Evolutionary conservation across 2,329 filamentous ascomycete genomes (phyloP).

Genomic region (Neofusicoccum cordaticola): DNA sequence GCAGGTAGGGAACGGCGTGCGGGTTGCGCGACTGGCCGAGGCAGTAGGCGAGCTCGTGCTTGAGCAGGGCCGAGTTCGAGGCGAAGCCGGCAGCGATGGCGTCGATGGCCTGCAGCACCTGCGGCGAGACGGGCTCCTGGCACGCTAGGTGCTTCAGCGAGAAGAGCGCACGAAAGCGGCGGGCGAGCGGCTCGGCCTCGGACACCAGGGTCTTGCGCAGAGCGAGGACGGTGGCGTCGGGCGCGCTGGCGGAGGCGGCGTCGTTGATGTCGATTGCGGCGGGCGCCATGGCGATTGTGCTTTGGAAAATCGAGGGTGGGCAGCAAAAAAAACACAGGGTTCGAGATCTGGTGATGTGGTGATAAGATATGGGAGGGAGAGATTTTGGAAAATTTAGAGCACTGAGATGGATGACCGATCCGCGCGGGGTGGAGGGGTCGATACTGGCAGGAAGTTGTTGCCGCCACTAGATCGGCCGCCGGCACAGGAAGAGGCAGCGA

Average conservation of each 20-base stretch:
- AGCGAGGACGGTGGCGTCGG: slow-evolving; percentile 52
- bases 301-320: not conserved
- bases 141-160: slow-evolving; percentile 91
- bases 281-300: slow-evolving; percentile 1
- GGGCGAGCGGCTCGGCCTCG: slow-evolving; percentile 76
- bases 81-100: slow-evolving; percentile 86
- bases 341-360: slow-evolving; percentile 7
- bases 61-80: slow-evolving; percentile 84
- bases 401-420: slow-evolving; percentile 14
- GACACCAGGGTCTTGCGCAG: slow-evolving; percentile 75
- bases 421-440: slow-evolving; percentile 15
- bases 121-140: slow-evolving; percentile 55
- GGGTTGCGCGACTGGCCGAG: slow-evolving; percentile 83
- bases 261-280: not conserved
- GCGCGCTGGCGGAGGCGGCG: not conserved
- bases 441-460: not conserved
- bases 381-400: slow-evolving; percentile 16
- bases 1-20: slow-evolving; percentile 70
- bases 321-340: not conserved
- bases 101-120: slow-evolving; percentile 62
- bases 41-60: slow-evolving; percentile 97
- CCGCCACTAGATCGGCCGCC: not conserved
- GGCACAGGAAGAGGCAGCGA: not conserved
- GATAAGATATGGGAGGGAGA: slow-evolving; percentile 7
- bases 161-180: slow-evolving; percentile 94